phyloP scores from a whole-genome alignment of 2,329 filamentous ascomycete species.

The Cercospora zeae-maydis region DNA sequence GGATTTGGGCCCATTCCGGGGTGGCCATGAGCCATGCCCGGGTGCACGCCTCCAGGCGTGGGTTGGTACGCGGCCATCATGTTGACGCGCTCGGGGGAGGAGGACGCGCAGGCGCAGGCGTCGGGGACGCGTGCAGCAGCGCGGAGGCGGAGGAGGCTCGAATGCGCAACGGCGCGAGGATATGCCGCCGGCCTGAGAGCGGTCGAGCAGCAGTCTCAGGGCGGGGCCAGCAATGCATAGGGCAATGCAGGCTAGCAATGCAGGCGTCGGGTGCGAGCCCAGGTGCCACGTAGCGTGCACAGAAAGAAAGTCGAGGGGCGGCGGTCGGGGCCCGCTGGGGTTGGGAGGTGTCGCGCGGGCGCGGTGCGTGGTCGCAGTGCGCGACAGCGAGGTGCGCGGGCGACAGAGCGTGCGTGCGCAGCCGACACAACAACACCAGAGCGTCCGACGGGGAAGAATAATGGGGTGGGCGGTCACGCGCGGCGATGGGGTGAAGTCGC shows the following conservation, averaged over 20 bases:
- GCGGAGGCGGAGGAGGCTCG: conserved; percentile 34
- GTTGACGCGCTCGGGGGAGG: conserved; percentile 35
- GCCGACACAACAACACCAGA: background rate
- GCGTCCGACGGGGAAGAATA: background rate
- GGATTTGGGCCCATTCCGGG: conserved; percentile 64
- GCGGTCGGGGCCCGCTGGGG: background rate
- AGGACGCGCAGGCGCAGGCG: conserved; percentile 3
- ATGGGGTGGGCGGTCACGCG: background rate
- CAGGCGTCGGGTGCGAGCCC: background rate
- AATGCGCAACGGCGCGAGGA: conserved; percentile 14
- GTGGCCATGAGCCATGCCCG: conserved; percentile 63
- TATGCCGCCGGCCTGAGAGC: conserved; percentile 27
- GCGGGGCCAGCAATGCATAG: conserved; percentile 32
- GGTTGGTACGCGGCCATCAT: conserved; percentile 73
- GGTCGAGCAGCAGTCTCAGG: conserved; percentile 32
- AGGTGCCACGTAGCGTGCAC: background rate
- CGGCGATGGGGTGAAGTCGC: conserved; percentile 1
- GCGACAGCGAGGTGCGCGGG: background rate
- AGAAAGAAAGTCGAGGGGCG: background rate
- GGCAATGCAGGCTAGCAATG: conserved; percentile 10
- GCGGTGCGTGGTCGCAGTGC: background rate
- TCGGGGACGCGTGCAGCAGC: conserved; percentile 19
- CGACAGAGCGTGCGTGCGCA: background rate
- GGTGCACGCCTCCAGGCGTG: conserved; percentile 64
- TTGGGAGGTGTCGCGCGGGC: background rate